Evolutionary conservation across 179 eudicot species (phyloP).

Genomic region (Carnegiea gigantea): DNA sequence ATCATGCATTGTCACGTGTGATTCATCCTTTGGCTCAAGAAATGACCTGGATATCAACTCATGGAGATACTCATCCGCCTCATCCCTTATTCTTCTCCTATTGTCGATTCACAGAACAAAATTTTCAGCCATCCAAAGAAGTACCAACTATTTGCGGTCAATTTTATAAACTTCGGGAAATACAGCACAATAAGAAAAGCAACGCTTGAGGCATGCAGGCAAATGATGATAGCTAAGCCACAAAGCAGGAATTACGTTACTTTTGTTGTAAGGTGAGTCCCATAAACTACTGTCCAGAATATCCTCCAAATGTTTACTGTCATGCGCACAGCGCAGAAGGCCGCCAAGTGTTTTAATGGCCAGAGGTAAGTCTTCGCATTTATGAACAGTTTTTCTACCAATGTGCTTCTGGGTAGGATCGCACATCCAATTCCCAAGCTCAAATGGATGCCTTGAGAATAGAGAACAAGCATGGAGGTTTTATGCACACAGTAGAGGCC

Average conservation of each 20-base stretch:
- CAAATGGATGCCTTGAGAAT: constrained; percentile 26
- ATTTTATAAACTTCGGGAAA: constrained; percentile 27
- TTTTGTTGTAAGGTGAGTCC: background rate
- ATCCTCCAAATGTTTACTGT: constrained; percentile 17
- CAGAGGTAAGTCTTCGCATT: constrained; percentile 27
- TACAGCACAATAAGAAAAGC: constrained; percentile 33
- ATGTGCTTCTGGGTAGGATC: background rate
- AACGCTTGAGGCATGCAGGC: constrained; percentile 26
- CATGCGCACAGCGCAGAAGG: constrained; percentile 16
- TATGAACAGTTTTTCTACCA: constrained; percentile 21
- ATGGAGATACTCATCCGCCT: background rate
- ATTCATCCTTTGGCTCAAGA: background rate
- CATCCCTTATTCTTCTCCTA: constrained; percentile 16
- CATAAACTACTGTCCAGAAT: constrained; percentile 21
- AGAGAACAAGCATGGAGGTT: background rate
- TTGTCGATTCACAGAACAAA: background rate
- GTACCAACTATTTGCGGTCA: constrained; percentile 16
- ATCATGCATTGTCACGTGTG: constrained; percentile 26
- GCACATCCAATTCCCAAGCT: background rate
- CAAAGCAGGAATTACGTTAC: constrained; percentile 21
- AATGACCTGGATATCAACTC: constrained; percentile 17
- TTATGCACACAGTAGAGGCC: constrained; percentile 3
- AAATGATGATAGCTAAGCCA: constrained; percentile 27
- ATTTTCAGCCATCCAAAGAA: constrained; percentile 26
- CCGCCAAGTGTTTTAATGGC: constrained; percentile 27